Conservation (phyloP, 306 rosid genomes). For the Bauhinia variegata region DNA sequence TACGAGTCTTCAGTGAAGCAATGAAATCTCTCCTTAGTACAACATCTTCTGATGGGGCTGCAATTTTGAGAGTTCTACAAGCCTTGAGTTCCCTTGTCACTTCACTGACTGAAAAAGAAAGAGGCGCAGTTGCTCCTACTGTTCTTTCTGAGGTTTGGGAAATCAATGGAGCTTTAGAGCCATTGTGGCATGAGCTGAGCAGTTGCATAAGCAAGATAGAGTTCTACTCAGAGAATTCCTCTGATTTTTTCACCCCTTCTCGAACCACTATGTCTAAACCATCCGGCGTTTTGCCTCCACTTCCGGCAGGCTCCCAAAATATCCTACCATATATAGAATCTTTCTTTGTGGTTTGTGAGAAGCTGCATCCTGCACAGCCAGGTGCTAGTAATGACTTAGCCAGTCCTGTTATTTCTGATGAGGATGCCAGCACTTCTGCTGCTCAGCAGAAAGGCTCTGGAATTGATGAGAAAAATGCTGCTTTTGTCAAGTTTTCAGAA, state of each 20-base stretch:
- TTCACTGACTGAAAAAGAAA: conserved; percentile 62
- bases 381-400: conserved; percentile 67
- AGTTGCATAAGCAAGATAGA: conserved; percentile 90
- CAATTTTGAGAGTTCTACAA: conserved; percentile 93
- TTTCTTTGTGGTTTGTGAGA: conserved; percentile 94
- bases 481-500: conserved; percentile 88
- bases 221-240: conserved; percentile 73
- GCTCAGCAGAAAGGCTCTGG: conserved; percentile 61
- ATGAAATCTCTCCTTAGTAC: conserved; percentile 82
- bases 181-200: conserved; percentile 92
- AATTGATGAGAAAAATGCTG: conserved; percentile 76
- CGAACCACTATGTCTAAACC: conserved; percentile 67
- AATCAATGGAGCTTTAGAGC: conserved; percentile 86
- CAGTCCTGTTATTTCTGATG: conserved; percentile 69
- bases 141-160: conserved; percentile 73
- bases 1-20: conserved; percentile 70
- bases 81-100: conserved; percentile 87
- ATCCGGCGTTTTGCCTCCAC: conserved; percentile 69
- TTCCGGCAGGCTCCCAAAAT: conserved; percentile 94
- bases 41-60: conserved; percentile 86
- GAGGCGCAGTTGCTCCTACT: conserved; percentile 48
- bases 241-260: conserved; percentile 56
- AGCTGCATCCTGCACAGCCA: conserved; percentile 78
- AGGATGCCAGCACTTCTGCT: conserved; percentile 68
- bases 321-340: conserved; percentile 92